Evolutionary conservation across 805 yeast genomes (phyloP).

Genomic region (Yamadazyma kitorensis): DNA sequence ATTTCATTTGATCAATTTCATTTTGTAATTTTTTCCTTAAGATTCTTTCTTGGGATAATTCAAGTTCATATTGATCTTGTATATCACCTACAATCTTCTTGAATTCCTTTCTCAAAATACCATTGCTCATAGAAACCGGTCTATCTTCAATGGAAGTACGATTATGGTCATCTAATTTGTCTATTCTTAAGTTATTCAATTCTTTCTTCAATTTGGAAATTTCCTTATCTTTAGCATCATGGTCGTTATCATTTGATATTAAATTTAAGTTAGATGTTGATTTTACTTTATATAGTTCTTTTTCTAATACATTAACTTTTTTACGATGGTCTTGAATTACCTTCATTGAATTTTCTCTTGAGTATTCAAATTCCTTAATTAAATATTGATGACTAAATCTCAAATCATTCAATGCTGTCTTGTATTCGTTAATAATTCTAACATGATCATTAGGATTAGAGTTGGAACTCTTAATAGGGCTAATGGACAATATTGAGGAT

Average conservation of each 20-base stretch:
- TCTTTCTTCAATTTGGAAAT: constrained; percentile 43
- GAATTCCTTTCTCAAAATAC: constrained; percentile 65
- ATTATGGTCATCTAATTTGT: constrained; percentile 25
- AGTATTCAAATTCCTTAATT: constrained; percentile 65
- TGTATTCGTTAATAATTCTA: constrained; percentile 27
- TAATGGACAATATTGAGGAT: constrained; percentile 25
- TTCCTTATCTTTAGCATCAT: constrained; percentile 34
- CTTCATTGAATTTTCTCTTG: constrained; percentile 53
- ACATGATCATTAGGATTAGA: constrained; percentile 4
- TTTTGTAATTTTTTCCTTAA: constrained; percentile 43
- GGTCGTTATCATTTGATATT: constrained; percentile 3
- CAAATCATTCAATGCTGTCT: constrained; percentile 64
- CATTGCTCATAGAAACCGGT: constrained; percentile 37
- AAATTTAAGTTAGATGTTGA: neutral
- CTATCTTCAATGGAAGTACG: constrained; percentile 10
- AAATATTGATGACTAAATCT: constrained; percentile 70
- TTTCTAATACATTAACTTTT: constrained; percentile 51
- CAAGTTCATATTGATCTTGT: constrained; percentile 59
- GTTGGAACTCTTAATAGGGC: constrained; percentile 17
- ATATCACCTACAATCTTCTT: constrained; percentile 61
- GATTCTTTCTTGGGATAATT: constrained; percentile 54
- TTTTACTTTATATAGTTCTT: constrained; percentile 30
- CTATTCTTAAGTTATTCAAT: constrained; percentile 42
- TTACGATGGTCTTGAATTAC: constrained; percentile 52
- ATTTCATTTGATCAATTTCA: constrained; percentile 14